Conservation (phyloP, 768 basidiomycete species). For the Paxillus involutus region DNA sequence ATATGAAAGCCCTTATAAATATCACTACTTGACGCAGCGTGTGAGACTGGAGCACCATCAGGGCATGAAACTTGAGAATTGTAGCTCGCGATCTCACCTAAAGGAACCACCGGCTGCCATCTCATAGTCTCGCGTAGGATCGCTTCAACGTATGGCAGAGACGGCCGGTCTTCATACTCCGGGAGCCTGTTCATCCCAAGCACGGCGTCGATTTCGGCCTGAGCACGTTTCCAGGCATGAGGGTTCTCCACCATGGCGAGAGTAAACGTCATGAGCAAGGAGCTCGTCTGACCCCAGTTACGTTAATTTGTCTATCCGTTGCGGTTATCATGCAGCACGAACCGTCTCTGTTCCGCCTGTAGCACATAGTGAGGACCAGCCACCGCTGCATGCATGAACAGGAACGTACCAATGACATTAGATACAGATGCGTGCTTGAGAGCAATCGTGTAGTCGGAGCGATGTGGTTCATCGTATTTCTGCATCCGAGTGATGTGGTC, state of each 20-base stretch:
- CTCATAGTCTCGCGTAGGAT: slow-evolving; percentile 5
- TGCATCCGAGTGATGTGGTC: slow-evolving; percentile 9
- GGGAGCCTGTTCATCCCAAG: slow-evolving; percentile 2
- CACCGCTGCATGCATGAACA: too few species aligned
- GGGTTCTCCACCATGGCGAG: too few species aligned
- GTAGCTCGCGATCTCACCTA: not conserved
- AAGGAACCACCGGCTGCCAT: not conserved
- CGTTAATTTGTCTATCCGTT: too few species aligned
- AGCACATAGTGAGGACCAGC: too few species aligned
- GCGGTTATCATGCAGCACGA: too few species aligned
- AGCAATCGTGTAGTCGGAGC: not conserved
- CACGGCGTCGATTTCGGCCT: slow-evolving; percentile 3
- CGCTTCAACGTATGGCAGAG: slow-evolving; percentile 9
- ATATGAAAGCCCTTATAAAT: slow-evolving; percentile 17
- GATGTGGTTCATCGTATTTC: not conserved
- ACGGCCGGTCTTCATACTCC: slow-evolving; percentile 1
- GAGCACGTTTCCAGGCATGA: too few species aligned
- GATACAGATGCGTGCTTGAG: slow-evolving; percentile 3
- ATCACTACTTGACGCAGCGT: slow-evolving; percentile 7
- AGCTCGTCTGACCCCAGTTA: too few species aligned
- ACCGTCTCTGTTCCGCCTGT: too few species aligned
- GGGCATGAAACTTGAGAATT: too few species aligned
- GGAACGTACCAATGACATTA: slow-evolving; percentile 2
- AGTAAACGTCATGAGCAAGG: too few species aligned
- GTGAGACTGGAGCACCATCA: not conserved